Evolutionary conservation across 2,329 filamentous ascomycete species (phyloP).

Genomic region (Parafenestella ontariensis): DNA sequence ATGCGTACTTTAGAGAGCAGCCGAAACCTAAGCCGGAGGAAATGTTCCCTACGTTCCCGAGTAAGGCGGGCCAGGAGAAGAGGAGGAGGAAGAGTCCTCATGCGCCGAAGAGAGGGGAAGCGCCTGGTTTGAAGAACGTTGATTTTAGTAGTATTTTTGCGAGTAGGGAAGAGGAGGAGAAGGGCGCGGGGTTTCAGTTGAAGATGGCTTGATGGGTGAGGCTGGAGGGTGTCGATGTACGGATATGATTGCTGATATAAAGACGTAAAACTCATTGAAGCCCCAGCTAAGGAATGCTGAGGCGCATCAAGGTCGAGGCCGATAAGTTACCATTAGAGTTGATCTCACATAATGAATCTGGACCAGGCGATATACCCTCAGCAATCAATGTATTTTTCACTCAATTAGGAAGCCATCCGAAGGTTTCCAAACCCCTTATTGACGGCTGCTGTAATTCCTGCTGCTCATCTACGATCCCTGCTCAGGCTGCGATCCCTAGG

Average conservation of each 20-base stretch:
- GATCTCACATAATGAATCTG: neutral
- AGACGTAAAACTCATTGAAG: too few species aligned
- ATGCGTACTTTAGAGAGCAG: conserved; percentile 87
- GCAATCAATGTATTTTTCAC: neutral
- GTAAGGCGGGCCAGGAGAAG: conserved; percentile 90
- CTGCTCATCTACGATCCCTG: conserved; percentile 33
- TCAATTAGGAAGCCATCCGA: neutral
- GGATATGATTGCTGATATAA: too few species aligned
- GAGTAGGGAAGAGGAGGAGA: conserved; percentile 56
- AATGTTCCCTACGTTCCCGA: conserved; percentile 97
- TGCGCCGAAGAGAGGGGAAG: conserved; percentile 80
- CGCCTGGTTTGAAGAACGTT: conserved; percentile 53
- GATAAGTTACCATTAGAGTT: neutral
- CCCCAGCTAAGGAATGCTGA: too few species aligned
- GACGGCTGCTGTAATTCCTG: neutral
- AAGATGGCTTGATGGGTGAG: conserved; percentile 4
- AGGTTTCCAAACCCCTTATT: neutral
- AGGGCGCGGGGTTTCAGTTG: conserved; percentile 56
- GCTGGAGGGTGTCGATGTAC: neutral
- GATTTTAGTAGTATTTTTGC: conserved; percentile 60
- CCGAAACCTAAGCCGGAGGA: conserved; percentile 87
- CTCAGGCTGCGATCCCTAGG: conserved; percentile 54
- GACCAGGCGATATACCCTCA: neutral
- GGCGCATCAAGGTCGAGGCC: too few species aligned
- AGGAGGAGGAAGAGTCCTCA: conserved; percentile 77